These are phyloP conservation scores for Mortierella sp. DNA, from an alignment of 371 early-diverging fungal species.

Conservation along the genomic window DNA sequence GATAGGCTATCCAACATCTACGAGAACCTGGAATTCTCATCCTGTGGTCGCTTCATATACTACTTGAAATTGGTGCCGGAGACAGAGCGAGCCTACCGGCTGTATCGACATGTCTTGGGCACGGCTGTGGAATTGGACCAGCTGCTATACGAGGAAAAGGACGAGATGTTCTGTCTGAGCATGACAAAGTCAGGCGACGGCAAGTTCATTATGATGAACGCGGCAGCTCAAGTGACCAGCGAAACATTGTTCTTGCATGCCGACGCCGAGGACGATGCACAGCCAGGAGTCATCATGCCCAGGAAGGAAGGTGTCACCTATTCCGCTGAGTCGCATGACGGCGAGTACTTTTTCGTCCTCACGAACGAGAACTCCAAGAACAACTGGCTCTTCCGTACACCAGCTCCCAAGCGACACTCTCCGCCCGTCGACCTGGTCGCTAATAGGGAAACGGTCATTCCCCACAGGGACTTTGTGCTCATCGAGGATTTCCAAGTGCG, in stretches of 20 bases:
- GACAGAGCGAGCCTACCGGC: conserved; percentile 67
- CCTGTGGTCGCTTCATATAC: conserved; percentile 61
- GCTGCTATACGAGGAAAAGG: conserved; percentile 68
- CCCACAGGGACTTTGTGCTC: conserved; percentile 69
- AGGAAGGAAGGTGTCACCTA: conserved; percentile 65
- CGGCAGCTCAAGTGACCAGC: conserved; percentile 68
- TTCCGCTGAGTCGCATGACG: conserved; percentile 62
- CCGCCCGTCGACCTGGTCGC: conserved; percentile 25
- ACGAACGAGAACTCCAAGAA: conserved; percentile 65
- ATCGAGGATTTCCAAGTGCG: conserved; percentile 67
- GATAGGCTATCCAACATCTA: conserved; percentile 65
- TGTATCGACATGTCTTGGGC: conserved; percentile 66
- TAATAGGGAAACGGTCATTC: conserved; percentile 64
- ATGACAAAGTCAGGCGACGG: conserved; percentile 64
- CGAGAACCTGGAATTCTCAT: conserved; percentile 70
- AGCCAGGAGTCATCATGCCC: conserved; percentile 60
- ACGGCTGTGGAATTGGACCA: conserved; percentile 54
- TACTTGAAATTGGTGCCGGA: conserved; percentile 67
- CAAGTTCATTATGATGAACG: conserved; percentile 64
- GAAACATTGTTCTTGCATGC: conserved; percentile 67
- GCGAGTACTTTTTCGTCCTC: conserved; percentile 65
- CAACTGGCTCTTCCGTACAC: conserved; percentile 68
- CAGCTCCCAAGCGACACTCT: conserved; percentile 55
- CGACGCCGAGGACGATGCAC: conserved; percentile 31
- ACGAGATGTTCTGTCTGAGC: conserved; percentile 72